Conservation (phyloP, 495 filamentous ascomycete genomes). For the Talaromyces ruber region DNA sequence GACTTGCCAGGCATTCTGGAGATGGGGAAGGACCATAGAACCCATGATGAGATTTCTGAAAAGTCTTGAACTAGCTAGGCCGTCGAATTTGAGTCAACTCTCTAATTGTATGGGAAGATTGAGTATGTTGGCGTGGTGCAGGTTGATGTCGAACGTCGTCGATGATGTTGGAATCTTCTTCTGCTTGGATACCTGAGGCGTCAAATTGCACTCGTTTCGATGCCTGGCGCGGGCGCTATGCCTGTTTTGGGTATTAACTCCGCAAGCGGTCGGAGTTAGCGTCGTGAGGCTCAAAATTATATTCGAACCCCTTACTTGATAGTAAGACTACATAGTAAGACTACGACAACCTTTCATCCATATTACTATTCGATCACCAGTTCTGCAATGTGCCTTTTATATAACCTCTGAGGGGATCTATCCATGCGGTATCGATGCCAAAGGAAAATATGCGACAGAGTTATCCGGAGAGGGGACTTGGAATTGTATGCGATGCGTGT, state of each 20-base stretch:
- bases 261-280: not conserved
- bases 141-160: not conserved
- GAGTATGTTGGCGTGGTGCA: not conserved
- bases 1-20: slow-evolving; percentile 90
- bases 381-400: no score
- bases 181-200: slow-evolving; percentile 1
- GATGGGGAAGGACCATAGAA: slow-evolving; percentile 88
- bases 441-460: no score
- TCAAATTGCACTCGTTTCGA: not conserved
- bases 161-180: not conserved
- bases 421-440: no score
- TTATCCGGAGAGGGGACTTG: no score
- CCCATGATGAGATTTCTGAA: slow-evolving; percentile 48
- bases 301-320: not conserved
- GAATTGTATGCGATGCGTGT: no score
- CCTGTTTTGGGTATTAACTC: not conserved
- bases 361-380: no score
- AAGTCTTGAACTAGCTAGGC: not conserved
- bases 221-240: not conserved
- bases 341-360: not conserved
- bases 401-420: no score
- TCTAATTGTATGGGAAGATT: not conserved
- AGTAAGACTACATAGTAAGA: not conserved
- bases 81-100: not conserved
- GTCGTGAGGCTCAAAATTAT: not conserved